Conservation (phyloP, 2,329 filamentous ascomycete genomes). For the Corniculantispora saksenae region DNA sequence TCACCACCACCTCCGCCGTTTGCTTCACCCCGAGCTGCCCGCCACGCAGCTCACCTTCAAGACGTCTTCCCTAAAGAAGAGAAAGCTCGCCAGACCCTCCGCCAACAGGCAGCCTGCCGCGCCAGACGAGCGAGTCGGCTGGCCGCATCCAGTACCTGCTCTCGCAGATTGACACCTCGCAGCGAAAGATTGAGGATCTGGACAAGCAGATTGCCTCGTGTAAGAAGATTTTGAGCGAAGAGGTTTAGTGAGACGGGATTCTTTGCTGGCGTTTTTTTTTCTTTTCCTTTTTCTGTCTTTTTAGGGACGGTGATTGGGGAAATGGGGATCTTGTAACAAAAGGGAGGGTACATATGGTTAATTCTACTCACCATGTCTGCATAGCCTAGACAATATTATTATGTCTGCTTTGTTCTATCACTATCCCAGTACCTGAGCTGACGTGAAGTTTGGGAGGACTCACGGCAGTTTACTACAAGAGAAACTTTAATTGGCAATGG, state of each 20-base stretch:
- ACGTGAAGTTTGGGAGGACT: too few relatives aligned
- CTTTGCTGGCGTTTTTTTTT: not conserved
- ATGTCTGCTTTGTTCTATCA: conserved; percentile 11
- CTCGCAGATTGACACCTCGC: conserved; percentile 70
- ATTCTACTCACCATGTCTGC: not conserved
- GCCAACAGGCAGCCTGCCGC: conserved; percentile 43
- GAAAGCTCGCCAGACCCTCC: conserved; percentile 60
- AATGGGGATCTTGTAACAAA: not conserved
- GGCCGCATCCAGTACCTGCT: conserved; percentile 72
- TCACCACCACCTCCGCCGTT: not conserved
- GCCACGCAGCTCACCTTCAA: conserved; percentile 64
- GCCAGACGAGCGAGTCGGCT: conserved; percentile 67
- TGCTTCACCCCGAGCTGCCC: conserved; percentile 52
- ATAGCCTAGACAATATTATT: not conserved
- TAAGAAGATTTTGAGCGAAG: conserved; percentile 62
- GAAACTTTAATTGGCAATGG: too few relatives aligned
- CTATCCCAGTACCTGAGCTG: too few relatives aligned
- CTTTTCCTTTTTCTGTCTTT: not conserved
- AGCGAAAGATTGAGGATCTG: conserved; percentile 71
- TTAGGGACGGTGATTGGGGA: not conserved
- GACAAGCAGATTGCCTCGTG: conserved; percentile 70
- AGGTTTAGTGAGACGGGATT: conserved; percentile 40
- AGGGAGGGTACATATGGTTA: not conserved
- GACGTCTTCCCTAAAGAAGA: conserved; percentile 74
- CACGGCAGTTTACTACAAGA: too few relatives aligned